Percentiles rank a stretch among this genome's conserved stretches.
These are phyloP conservation scores for Syncephalastrum monosporum DNA, from an alignment of 371 early-diverging fungal species.

Conservation along the genomic window DNA sequence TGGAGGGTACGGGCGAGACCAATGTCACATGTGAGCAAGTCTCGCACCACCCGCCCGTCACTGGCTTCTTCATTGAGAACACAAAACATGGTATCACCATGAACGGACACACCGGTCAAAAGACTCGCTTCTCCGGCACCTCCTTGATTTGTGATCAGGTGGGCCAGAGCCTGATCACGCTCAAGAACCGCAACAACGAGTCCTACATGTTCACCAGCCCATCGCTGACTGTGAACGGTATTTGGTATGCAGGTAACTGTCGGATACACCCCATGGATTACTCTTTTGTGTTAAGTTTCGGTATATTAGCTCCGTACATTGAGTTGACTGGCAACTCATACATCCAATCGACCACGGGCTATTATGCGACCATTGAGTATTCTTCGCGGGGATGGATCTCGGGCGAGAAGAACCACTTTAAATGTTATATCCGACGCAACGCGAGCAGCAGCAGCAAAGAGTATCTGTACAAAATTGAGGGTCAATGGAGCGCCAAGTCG, in stretches of 20 bases:
- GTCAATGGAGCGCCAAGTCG: constrained; percentile 67
- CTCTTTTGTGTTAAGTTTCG: neutral
- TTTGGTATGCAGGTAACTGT: constrained; percentile 48
- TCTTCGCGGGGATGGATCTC: constrained; percentile 76
- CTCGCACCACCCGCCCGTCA: constrained; percentile 79
- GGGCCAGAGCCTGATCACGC: constrained; percentile 34
- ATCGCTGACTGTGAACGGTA: constrained; percentile 47
- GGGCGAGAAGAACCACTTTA: constrained; percentile 75
- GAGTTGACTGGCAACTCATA: constrained; percentile 71
- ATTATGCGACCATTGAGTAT: constrained; percentile 69
- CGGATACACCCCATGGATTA: no score
- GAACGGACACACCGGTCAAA: constrained; percentile 71
- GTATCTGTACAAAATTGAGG: constrained; percentile 59
- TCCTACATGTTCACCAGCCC: constrained; percentile 40
- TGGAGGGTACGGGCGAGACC: constrained; percentile 66
- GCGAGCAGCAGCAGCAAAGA: constrained; percentile 33
- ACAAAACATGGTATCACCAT: constrained; percentile 61
- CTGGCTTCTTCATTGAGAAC: constrained; percentile 66
- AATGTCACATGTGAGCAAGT: constrained; percentile 70
- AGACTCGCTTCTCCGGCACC: constrained; percentile 45
- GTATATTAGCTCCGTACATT: constrained; percentile 56
- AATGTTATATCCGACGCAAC: constrained; percentile 48
- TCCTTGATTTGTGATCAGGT: constrained; percentile 47
- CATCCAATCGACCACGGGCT: constrained; percentile 67
- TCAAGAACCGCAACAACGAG: constrained; percentile 30